phyloP scores from a whole-genome alignment of 805 yeast genomes.

The Lipomyces spencermartinsiae region DNA sequence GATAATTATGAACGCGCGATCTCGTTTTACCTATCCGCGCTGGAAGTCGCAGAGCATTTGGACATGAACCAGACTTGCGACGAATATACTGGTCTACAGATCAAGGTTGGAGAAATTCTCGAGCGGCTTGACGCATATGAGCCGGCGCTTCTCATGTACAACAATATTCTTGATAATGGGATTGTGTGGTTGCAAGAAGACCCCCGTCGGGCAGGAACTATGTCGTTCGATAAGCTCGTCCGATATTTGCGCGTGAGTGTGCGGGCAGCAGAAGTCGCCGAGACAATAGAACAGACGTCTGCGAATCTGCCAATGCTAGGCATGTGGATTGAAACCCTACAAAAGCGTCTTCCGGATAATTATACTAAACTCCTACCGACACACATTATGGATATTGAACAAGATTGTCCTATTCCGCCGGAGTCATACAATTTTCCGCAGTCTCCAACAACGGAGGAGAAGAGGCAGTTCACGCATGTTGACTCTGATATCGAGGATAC shows the following conservation, averaged over 20 bases:
- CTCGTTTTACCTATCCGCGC: constrained; percentile 73
- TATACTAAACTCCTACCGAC: constrained; percentile 16
- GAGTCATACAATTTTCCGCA: constrained; percentile 17
- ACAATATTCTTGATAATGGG: constrained; percentile 64
- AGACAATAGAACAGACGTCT: constrained; percentile 54
- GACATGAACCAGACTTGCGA: constrained; percentile 66
- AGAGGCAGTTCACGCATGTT: constrained; percentile 16
- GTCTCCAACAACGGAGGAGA: constrained; percentile 21
- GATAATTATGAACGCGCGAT: constrained; percentile 64
- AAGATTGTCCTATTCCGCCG: constrained; percentile 10
- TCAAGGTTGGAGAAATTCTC: constrained; percentile 86
- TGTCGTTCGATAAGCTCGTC: constrained; percentile 51
- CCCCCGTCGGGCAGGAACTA: constrained; percentile 53
- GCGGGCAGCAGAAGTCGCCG: constrained; percentile 64
- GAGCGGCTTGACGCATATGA: constrained; percentile 67
- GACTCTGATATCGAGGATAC: constrained; percentile 24
- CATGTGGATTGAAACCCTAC: constrained; percentile 28
- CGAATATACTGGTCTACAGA: constrained; percentile 88
- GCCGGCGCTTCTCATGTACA: constrained; percentile 71
- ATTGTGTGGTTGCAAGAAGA: constrained; percentile 54
- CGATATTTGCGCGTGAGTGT: constrained; percentile 73
- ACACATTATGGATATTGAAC: constrained; percentile 10
- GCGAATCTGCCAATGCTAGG: constrained; percentile 61
- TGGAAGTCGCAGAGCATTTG: constrained; percentile 63
- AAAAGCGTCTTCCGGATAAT: constrained; percentile 38